Conservation (phyloP, 2,329 filamentous ascomycete genomes). For the Fusarium sarcochroum region DNA sequence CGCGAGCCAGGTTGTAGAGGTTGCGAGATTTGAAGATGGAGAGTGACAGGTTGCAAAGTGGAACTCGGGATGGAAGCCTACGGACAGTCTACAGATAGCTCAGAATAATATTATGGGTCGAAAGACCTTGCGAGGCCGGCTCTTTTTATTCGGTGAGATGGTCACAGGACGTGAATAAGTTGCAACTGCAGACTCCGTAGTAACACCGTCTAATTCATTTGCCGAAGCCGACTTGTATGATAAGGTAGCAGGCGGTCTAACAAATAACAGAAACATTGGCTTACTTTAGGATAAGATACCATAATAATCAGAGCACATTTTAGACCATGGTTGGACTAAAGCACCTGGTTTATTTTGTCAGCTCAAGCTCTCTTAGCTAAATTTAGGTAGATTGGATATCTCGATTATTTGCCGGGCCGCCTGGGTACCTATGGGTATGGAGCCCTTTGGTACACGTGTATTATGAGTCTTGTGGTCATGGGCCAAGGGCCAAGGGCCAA, state of each 20-base stretch:
- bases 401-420: too few relatives aligned
- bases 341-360: too few relatives aligned
- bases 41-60: slow-evolving; percentile 33
- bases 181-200: slow-evolving; percentile 32
- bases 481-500: slow-evolving; percentile 14
- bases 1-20: slow-evolving; percentile 36
- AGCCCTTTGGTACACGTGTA: slow-evolving; percentile 34
- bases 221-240: slow-evolving; percentile 12
- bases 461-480: slow-evolving; percentile 20
- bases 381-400: too few relatives aligned
- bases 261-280: too few relatives aligned
- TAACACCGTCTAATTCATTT: slow-evolving; percentile 6
- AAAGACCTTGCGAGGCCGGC: slow-evolving; percentile 25
- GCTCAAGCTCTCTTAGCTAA: too few relatives aligned
- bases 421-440: slow-evolving; percentile 29
- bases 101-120: slow-evolving; percentile 23
- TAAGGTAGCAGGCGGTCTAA: slow-evolving; percentile 2
- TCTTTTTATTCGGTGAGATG: slow-evolving; percentile 37
- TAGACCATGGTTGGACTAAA: too few relatives aligned
- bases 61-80: slow-evolving; percentile 42
- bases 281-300: too few relatives aligned
- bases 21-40: slow-evolving; percentile 44
- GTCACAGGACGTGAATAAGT: slow-evolving; percentile 36
- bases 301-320: too few relatives aligned
- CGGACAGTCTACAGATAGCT: slow-evolving; percentile 15